These are phyloP conservation scores for Nicotiana undulata DNA, from an alignment of 257 asterid genomes.

Conservation along the genomic window DNA sequence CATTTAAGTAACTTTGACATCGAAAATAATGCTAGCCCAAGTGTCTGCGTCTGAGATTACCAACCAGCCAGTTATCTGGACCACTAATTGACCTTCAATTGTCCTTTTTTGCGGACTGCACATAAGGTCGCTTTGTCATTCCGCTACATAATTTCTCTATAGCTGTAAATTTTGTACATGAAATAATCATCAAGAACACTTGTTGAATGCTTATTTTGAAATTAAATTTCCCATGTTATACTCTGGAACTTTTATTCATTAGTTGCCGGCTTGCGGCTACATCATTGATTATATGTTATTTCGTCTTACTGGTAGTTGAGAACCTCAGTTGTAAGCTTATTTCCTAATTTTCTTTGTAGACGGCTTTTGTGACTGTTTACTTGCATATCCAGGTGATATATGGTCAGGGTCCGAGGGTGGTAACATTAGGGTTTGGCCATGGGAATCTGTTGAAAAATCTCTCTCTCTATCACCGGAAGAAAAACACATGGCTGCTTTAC, in stretches of 20 bases:
- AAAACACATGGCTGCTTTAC: constrained; percentile 77
- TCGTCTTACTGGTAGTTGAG: background rate
- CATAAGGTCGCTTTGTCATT: background rate
- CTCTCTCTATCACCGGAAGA: constrained; percentile 71
- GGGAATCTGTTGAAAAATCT: constrained; percentile 86
- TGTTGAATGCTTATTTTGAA: background rate
- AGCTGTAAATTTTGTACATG: background rate
- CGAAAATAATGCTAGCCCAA: background rate
- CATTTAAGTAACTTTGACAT: background rate
- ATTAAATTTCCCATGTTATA: background rate
- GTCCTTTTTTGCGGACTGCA: background rate
- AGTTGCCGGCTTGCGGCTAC: background rate
- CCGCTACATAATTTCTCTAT: background rate
- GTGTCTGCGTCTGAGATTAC: background rate
- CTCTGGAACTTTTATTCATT: background rate
- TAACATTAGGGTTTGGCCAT: constrained; percentile 69
- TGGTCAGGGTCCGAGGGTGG: constrained; percentile 95
- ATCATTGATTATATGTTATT: background rate
- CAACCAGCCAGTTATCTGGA: background rate
- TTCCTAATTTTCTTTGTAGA: background rate
- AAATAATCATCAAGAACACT: background rate
- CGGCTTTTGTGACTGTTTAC: background rate
- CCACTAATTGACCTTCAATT: background rate
- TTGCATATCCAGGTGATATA: constrained; percentile 55
- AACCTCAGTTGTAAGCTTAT: background rate